Base-by-base conservation (phyloP, 148 eudicot genomes). In the Silene latifolia region DNA sequence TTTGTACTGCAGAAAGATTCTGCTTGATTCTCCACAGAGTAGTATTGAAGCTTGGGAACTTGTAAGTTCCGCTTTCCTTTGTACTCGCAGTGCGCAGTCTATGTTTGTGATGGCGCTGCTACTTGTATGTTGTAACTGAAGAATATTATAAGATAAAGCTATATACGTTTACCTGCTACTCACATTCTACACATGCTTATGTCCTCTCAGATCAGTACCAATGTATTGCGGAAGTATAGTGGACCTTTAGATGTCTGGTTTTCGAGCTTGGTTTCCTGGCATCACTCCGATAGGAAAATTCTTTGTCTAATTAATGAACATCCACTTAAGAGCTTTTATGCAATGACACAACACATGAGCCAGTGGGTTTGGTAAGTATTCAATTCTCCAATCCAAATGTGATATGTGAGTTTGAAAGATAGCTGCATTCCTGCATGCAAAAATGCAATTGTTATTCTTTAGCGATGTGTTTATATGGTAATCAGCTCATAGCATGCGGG, bases 271-370 rank as follows among this genome's bases (percentile, higher is more conserved):
- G 67, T 76, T 53, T 80, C 87, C 39, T 66, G 68, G 72, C 24
- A 15, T 65, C 58, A 59, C 54, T 46, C 65, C 21, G 46, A 42
- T 23, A 80, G 66, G 60, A 77, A 85, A 67, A 20, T 81, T 60
- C 72, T 76, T 59, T 91, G 94, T 76, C 24, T 93, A 72, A 59
- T 87, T 17, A 91, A 93, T 74, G 91, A 80, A 67, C 73, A 84
- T 69, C 97, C 94, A 19, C 60, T 73, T 12, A 85, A 69, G 78
- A 90, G 90, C 83, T 90, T 84, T 78, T 80, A 35, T 59, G 97
- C 97, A 42, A 93, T 93, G 98, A 91, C 97, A 71, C 88, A 93
- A 47, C 97, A 93, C 81, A 70, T 42, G 69, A 93, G 97, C 90
- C 96, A 91, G 77, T 93, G 98, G 98, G 87, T 91, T 72, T 93